Conservation (phyloP, 768 basidiomycete genomes). For the Mycena rosella region DNA sequence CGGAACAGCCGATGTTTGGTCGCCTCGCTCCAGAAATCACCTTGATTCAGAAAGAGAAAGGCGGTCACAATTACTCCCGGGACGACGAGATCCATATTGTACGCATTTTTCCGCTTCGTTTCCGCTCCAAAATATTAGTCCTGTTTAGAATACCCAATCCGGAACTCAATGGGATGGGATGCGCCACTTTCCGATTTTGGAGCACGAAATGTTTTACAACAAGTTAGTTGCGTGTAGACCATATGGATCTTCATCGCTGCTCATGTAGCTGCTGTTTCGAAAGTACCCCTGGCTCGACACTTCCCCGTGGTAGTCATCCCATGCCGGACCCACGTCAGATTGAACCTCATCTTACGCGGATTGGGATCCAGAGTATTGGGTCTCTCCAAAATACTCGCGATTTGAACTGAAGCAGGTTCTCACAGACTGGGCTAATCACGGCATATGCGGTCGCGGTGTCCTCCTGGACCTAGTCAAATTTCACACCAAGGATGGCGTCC, state of each 20-base stretch:
- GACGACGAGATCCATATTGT: constrained; percentile 73
- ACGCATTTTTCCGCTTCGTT: constrained; percentile 39
- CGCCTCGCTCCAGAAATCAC: constrained; percentile 67
- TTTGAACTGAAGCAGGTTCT: background rate
- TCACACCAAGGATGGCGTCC: constrained; percentile 54
- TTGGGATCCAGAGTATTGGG: constrained; percentile 72
- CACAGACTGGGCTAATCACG: constrained; percentile 78
- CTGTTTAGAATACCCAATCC: constrained; percentile 75
- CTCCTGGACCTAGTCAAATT: constrained; percentile 73
- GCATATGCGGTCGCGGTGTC: constrained; percentile 78
- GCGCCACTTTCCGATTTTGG: constrained; percentile 63
- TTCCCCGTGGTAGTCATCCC: constrained; percentile 60
- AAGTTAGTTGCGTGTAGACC: constrained; percentile 62
- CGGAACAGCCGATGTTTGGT: constrained; percentile 66
- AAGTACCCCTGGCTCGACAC: constrained; percentile 58
- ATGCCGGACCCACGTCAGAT: constrained; percentile 64
- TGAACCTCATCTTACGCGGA: constrained; percentile 58
- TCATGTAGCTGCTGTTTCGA: constrained; percentile 5
- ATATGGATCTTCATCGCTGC: background rate
- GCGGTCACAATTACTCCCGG: constrained; percentile 38
- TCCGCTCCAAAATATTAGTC: background rate
- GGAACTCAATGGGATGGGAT: constrained; percentile 78
- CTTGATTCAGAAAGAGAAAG: constrained; percentile 46
- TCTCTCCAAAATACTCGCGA: background rate
- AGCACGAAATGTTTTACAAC: constrained; percentile 73